These are phyloP conservation scores for Cupressus sempervirens DNA, from an alignment of 75 land plant genomes.

Conservation along the genomic window DNA sequence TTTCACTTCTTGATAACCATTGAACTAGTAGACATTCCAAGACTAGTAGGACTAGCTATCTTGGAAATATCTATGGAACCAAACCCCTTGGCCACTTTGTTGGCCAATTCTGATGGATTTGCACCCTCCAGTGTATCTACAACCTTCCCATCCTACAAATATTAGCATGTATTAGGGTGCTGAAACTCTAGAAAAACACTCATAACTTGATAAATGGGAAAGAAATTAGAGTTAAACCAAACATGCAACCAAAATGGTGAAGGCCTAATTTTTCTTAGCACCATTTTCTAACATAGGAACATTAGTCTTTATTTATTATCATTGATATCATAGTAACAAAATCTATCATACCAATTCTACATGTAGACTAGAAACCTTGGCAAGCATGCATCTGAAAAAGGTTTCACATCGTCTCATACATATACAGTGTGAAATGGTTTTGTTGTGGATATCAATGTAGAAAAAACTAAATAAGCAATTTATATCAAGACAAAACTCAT, in stretches of 20 bases:
- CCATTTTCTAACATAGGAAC: not conserved
- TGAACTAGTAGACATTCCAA: slow-evolving; percentile 66
- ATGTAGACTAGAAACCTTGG: not conserved
- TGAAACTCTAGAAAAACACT: not conserved
- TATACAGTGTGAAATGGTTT: too few species aligned
- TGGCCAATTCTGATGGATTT: too few species aligned
- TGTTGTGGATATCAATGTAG: too few species aligned
- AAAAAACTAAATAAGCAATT: too few species aligned
- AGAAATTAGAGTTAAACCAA: not conserved
- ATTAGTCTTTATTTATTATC: not conserved
- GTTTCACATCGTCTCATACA: too few species aligned
- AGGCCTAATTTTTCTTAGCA: not conserved
- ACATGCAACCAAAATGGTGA: not conserved
- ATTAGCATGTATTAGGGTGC: slow-evolving; percentile 10
- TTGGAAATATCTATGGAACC: slow-evolving; percentile 33
- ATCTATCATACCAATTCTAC: not conserved
- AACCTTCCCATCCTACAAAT: slow-evolving; percentile 71
- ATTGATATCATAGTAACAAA: not conserved
- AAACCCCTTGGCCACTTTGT: slow-evolving; percentile 73
- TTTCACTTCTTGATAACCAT: slow-evolving; percentile 49
- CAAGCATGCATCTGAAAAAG: not conserved
- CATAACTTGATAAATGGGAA: not conserved
- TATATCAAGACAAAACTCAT: too few species aligned
- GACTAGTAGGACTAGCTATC: slow-evolving; percentile 74
- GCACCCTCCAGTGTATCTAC: too few species aligned